A percentile compares a stretch with the other conserved stretches of the same genome.
Conservation (phyloP, 257 asterid species). For the Solanum chaucha region DNA sequence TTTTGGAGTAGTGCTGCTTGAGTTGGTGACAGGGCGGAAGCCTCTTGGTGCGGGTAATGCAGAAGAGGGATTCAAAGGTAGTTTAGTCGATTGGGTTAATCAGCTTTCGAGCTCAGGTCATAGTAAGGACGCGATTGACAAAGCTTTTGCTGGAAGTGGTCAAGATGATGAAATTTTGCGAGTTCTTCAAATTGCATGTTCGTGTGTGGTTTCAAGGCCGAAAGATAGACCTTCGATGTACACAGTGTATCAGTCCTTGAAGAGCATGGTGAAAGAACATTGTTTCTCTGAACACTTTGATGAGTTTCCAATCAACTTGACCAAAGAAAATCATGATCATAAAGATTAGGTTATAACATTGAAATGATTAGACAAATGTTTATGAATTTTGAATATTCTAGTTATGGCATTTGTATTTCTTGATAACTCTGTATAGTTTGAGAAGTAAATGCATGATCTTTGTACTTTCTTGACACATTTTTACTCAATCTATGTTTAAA, state of each 20-base stretch:
- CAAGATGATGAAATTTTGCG: conserved; percentile 38
- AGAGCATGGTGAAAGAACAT: conserved; percentile 41
- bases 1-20: conserved; percentile 74
- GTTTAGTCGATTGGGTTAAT: conserved; percentile 53
- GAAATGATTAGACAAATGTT: neutral
- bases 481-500: neutral
- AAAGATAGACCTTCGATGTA: conserved; percentile 61
- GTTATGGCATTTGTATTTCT: neutral
- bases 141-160: conserved; percentile 28
- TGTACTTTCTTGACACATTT: neutral
- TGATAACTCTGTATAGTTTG: neutral
- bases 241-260: conserved; percentile 40
- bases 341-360: conserved; percentile 1
- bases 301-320: conserved; percentile 48
- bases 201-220: conserved; percentile 45
- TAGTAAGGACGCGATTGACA: conserved; percentile 40
- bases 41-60: conserved; percentile 38
- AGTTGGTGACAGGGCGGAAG: conserved; percentile 47
- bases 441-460: neutral
- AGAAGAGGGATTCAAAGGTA: conserved; percentile 45
- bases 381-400: neutral
- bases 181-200: conserved; percentile 40
- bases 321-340: conserved; percentile 18
- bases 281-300: conserved; percentile 45
- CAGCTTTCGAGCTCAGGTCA: conserved; percentile 25